Conservation (phyloP, 2,329 filamentous ascomycete genomes). For the Beauveria medogensis region DNA sequence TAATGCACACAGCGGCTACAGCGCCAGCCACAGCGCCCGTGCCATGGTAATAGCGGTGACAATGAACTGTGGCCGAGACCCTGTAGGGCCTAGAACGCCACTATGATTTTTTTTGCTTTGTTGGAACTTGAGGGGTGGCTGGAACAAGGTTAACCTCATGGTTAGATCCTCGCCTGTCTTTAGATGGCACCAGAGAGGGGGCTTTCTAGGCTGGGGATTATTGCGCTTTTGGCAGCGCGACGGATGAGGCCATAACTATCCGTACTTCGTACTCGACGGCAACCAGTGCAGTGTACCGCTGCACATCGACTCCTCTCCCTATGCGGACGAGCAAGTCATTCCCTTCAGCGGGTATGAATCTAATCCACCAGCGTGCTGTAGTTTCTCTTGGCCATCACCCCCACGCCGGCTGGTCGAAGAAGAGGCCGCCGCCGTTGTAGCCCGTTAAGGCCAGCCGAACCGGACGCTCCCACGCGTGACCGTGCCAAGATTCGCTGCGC, state of each 20-base stretch:
- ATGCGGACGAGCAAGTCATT: not conserved
- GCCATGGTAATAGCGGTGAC: constrained; percentile 1
- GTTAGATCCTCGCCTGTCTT: constrained; percentile 8
- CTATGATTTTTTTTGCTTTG: not conserved
- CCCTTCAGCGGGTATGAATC: not conserved
- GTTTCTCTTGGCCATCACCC: not conserved
- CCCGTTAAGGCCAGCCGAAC: not conserved
- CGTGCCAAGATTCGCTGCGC: not conserved
- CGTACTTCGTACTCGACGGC: not conserved
- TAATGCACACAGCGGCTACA: not conserved
- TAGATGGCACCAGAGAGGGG: not conserved
- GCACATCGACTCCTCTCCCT: not conserved
- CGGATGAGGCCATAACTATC: too few species aligned
- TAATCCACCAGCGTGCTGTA: not conserved
- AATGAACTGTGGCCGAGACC: not conserved
- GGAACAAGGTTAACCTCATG: constrained; percentile 12
- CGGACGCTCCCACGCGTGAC: not conserved
- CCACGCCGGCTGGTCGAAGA: not conserved
- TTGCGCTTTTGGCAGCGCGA: too few species aligned
- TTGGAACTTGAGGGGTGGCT: not conserved
- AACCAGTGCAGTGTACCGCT: not conserved
- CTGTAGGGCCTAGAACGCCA: not conserved
- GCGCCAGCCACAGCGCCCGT: not conserved
- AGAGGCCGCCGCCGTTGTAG: not conserved
- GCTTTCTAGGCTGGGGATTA: not conserved